Evolutionary conservation across 2,329 filamentous ascomycete genomes (phyloP), one percentile per base, ranked within the genome.

Genomic region (Penicillium sp.): DNA sequence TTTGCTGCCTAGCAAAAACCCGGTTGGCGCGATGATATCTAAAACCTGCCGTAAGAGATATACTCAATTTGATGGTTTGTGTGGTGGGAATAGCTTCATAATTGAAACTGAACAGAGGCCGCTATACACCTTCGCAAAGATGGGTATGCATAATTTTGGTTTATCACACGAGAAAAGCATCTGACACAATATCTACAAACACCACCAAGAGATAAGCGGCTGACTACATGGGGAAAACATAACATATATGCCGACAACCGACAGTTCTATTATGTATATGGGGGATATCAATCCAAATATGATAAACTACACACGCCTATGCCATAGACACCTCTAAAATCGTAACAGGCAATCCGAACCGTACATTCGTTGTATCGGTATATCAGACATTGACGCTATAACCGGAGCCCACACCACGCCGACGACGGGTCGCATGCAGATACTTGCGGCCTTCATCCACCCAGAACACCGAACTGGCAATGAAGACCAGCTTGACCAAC

Each of bases 391-490:
- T 76, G 56, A 68, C 66, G 65, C 75, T 77, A 62, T 77, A 77
- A 39, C 75, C 74, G 51, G 62, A 65, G 43, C 73, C 72, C 10
- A 75, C 66, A 5, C 68, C 66, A 33, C 70, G 61, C 40, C 69
- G 67, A 51, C 72, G 70, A 53, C 67, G 65, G 53, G 73, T 56
- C 19, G 61, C 61, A 48, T 68, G 61, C 29, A 73, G 63, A 60
- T 88, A 95, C 77, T 99, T 99, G 70, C 94, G 83, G 43, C 82
- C 82, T 78, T 99, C 94, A 74, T 99, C 94, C 13, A 87, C 92
- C 91, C 91, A 97, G 74, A 99, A 96, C 29, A 99, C 94, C 50
- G 84, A 86, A 77, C 92, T 97, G 60, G 92, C 89, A 59, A 99
- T 80, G 45, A 85, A 72, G 29, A 93, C 67, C 65, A 99, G 78